Evolutionary conservation across 352 stramenopile species (phyloP), one percentile per base, ranked within the genome.

Genomic region (Phytophthora pistaciae): DNA sequence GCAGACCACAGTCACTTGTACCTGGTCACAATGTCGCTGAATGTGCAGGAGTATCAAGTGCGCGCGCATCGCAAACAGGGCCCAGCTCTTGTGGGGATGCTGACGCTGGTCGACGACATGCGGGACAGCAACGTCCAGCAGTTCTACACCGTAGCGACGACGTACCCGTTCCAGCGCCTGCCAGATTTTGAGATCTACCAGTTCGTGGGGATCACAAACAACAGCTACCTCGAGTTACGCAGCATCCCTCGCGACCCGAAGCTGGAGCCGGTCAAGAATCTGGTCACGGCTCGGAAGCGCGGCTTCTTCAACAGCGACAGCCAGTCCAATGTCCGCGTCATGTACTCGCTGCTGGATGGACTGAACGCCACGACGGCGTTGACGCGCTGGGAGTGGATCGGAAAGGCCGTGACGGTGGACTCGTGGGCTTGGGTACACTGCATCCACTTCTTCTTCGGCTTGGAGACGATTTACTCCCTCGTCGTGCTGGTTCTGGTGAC

Each of bases 361-460:
- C 23, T 66, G 5, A 70, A 65, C 36, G 56, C 74, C 0, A 74
- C 11, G 16, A 57, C 56, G 3, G 74, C 70, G 0, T n/a, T 76
- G 5, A 70, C 70, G 33, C 55, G 60, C 5, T 79, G 61, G 48
- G 50, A 79, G 44, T 78, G 61, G 55, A 55, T 69, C 7, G 58
- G 66, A 29, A 55, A 71, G 44, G 60, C 74, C 0, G 50, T 78
- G 5, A 62, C 53, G 1, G 25, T 56, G 20, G 70, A 82, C 38
- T 79, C 79, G 1, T 84, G 71, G 79, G 79, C 60, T 4, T 87
- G 79, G 77, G 70, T 84, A 25, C 79, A 84, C 48, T 70, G 64
- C 18, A 49, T 87, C 13, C 74, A 87, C 29, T 62, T 84, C 27
- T 56, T 84, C 38, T 76, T 87, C 6, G 74, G 59, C 0, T 10